phyloP scores from a whole-genome alignment of 1,284 basidiomycete genomes.

The Hemileia vastatrix region DNA sequence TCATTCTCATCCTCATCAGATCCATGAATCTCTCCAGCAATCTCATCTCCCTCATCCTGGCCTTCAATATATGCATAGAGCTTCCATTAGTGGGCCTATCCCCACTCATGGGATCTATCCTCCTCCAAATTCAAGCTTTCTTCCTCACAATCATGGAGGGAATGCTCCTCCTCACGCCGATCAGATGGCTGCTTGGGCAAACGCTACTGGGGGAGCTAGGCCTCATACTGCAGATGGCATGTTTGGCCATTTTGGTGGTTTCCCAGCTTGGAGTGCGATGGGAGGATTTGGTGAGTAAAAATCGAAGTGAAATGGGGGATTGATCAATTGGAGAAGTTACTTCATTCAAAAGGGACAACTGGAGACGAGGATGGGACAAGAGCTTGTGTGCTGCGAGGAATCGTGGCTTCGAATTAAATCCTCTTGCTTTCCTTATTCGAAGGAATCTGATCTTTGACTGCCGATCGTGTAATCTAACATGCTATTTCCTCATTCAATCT shows the following conservation, averaged over 20 bases:
- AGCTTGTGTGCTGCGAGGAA: too few species aligned
- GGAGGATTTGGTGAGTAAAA: not conserved
- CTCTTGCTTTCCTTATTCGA: too few species aligned
- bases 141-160: not conserved
- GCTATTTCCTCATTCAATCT: not conserved
- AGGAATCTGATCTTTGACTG: too few species aligned
- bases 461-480: not conserved
- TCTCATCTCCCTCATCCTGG: not conserved
- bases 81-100: not conserved
- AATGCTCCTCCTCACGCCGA: slow-evolving; percentile 19
- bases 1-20: too few species aligned
- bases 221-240: slow-evolving; percentile 39
- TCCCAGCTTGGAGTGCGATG: not conserved
- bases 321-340: not conserved
- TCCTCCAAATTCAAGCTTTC: not conserved
- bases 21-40: not conserved
- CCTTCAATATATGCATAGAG: not conserved
- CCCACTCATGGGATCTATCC: not conserved
- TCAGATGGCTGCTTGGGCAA: slow-evolving; percentile 33
- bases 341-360: too few species aligned
- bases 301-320: not conserved
- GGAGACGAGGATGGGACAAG: too few species aligned
- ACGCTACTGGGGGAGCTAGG: slow-evolving; percentile 31
- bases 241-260: slow-evolving; percentile 28
- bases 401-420: too few species aligned